Base-by-base conservation (phyloP, 1,284 basidiomycete species). In the Cystobasidium pallidum region DNA sequence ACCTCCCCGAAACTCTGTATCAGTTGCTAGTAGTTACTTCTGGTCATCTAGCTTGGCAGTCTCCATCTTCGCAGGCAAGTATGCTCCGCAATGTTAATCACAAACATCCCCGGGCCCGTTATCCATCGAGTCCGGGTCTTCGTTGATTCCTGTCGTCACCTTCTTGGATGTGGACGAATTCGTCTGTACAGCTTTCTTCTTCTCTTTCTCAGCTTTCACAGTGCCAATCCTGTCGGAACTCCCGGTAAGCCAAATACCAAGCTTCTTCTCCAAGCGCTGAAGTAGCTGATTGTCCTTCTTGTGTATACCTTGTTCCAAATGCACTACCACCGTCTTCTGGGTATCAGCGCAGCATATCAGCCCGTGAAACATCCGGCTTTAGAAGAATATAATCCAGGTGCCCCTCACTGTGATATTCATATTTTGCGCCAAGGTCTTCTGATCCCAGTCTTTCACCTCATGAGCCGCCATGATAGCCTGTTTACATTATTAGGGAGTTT, bases 241-340 rank as follows among this genome's bases (percentile, higher is more conserved):
- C 21, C 68, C 68, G 13, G 68, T 71, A 41, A 71, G 68, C 68
- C 68, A 71, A 41, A 71, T 45, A 39, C 68, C 68, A 13, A 71
- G 49, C 49, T 64, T 63, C 19, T 57, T 55, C 68, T 71, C 68
- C 4, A 63, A 15, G 1, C 51, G 43, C 39, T 71, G 68, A 34
- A 71, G 59, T 8, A 71, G 61, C 39, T 64, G 63, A 41, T 71
- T 71, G 61, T 71, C 68, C 32, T 57, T 59, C 51, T 52, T 63
- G 61, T 71, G 68, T 15, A 34, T 30, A 24, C 68, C 68, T 32
- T 43, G 32, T 30, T 71, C 68, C 19, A 71, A 34, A 10, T 71
- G 26, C 11, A 57, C 21, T 1, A 71, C 34, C 15, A 71, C 68
- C 17, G 13, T 34, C 57, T 57, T 71, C 68, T 64, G 30, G 11